These are phyloP conservation scores for Sugiyamaella qingdaonensis DNA, from an alignment of 805 yeast species.

Conservation along the genomic window DNA sequence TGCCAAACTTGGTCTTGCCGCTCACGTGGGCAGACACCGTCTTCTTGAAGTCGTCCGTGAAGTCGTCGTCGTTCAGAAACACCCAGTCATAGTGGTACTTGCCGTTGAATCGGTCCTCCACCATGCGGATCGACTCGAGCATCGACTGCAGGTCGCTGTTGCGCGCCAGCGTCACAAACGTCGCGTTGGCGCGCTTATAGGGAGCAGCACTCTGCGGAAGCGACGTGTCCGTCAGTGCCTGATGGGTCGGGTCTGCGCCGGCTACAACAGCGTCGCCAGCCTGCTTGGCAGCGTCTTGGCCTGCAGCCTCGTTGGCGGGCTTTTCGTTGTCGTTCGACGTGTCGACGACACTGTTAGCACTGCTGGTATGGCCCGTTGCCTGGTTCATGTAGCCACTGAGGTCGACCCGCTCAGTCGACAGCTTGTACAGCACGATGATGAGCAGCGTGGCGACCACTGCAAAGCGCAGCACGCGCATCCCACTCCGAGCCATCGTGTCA, in stretches of 20 bases:
- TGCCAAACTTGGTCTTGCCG: conserved; percentile 68
- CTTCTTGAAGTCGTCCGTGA: conserved; percentile 63
- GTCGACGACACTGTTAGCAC: conserved; percentile 20
- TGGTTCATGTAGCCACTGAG: conserved; percentile 22
- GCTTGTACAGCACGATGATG: conserved; percentile 31
- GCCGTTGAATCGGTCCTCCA: conserved; percentile 77
- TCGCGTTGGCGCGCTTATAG: conserved; percentile 37
- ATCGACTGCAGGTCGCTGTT: conserved; percentile 59
- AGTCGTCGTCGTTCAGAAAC: conserved; percentile 76
- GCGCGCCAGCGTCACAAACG: conserved; percentile 58
- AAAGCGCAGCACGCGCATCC: conserved; percentile 34
- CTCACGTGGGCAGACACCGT: conserved; percentile 51
- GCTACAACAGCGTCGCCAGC: not conserved
- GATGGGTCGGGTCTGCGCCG: too few species aligned
- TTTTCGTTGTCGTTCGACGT: not conserved
- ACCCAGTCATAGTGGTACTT: conserved; percentile 87
- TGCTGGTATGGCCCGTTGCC: not conserved
- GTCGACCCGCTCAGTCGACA: conserved; percentile 26
- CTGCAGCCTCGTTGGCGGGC: not conserved
- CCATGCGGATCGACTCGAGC: conserved; percentile 56
- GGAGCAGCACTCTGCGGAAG: conserved; percentile 10
- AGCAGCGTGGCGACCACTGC: conserved; percentile 32
- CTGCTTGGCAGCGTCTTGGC: conserved; percentile 1
- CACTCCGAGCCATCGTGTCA: conserved; percentile 32
- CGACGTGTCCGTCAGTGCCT: not conserved